Percentiles rank a stretch among this genome's conserved stretches.
phyloP scores from a whole-genome alignment of 441 rosid genomes.

The Populus hybrid region DNA sequence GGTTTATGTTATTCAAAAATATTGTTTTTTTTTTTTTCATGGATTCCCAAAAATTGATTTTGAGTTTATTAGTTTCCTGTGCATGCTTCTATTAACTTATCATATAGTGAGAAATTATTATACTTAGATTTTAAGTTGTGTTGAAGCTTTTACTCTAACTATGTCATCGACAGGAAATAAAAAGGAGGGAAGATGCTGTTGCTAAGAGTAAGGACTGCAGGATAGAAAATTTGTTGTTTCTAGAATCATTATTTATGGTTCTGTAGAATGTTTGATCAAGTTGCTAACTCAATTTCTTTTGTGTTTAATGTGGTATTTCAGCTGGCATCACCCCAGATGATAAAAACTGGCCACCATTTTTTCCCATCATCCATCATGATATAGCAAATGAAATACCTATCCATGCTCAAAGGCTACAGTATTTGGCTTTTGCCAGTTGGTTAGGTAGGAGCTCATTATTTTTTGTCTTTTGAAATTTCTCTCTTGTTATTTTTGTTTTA shows the following conservation, averaged over 20 bases:
- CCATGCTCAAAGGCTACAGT: conserved; percentile 85
- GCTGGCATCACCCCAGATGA: conserved; percentile 66
- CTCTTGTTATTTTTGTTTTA: neutral
- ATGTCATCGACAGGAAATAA: conserved; percentile 59
- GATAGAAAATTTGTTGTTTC: neutral
- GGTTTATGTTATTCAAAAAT: neutral
- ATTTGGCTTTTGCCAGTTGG: conserved; percentile 96
- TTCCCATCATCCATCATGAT: conserved; percentile 95
- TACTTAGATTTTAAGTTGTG: neutral
- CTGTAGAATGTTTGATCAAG: neutral
- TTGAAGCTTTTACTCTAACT: conserved; percentile 3
- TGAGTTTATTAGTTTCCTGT: neutral
- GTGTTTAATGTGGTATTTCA: conserved; percentile 31
- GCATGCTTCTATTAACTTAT: neutral
- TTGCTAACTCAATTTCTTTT: conserved; percentile 8
- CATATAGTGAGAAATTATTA: neutral
- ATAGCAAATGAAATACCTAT: conserved; percentile 93
- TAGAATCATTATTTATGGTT: neutral
- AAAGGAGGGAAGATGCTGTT: conserved; percentile 83
- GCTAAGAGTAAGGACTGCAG: conserved; percentile 45
- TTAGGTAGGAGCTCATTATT: conserved; percentile 50
- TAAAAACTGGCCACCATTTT: conserved; percentile 93
- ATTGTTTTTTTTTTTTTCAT: neutral
- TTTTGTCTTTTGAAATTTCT: conserved; percentile 3
- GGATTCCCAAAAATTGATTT: neutral